These are phyloP conservation scores for Eutreptiella sp. DNA, from an alignment of 208 protist species.

Conservation along the genomic window DNA sequence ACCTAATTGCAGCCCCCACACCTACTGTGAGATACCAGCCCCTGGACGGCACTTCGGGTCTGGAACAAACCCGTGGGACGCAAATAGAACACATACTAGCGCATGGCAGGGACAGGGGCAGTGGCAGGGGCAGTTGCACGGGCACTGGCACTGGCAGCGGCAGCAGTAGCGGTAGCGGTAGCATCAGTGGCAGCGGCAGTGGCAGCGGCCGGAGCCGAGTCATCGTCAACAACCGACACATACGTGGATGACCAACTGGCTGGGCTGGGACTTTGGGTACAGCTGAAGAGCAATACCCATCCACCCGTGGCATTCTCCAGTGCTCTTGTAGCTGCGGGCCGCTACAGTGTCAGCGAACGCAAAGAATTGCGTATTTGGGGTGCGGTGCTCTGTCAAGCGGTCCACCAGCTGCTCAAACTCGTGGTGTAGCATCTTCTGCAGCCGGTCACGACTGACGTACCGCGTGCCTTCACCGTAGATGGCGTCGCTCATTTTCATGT, in stretches of 20 bases:
- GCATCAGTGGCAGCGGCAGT: no score
- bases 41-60: no score
- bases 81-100: no score
- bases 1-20: no score
- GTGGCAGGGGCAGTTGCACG: no score
- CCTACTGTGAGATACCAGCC: no score
- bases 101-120: no score
- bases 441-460: background rate
- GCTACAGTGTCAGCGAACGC: constrained; percentile 7
- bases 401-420: constrained; percentile 9
- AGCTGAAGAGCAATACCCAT: constrained; percentile 1
- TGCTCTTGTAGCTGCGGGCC: background rate
- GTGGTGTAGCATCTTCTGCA: background rate
- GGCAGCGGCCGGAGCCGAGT: no score
- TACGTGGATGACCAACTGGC: constrained; percentile 2
- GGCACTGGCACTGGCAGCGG: no score
- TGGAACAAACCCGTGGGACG: no score
- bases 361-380: constrained; percentile 1
- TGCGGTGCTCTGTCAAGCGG: background rate
- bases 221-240: no score
- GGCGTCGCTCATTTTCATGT: constrained; percentile 4
- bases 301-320: constrained; percentile 11
- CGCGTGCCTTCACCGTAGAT: background rate
- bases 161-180: no score
- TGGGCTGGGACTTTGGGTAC: background rate